Percentiles rank a stretch among this genome's conserved stretches.
These are phyloP conservation scores for Yueomyces sinensis DNA, from an alignment of 805 yeast species.

Conservation along the genomic window DNA sequence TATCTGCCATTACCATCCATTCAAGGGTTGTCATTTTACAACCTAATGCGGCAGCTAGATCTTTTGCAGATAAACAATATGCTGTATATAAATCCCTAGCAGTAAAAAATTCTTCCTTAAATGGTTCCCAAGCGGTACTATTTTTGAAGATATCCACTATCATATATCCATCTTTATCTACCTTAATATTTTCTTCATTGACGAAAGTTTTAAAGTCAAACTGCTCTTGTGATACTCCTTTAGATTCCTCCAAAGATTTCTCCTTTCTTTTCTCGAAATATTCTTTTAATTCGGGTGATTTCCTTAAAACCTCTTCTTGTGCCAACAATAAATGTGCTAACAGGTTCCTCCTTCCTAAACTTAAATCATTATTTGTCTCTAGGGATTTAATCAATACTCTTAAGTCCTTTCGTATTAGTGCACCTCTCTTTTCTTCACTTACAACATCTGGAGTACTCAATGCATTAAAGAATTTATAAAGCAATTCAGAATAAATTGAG, in stretches of 20 bases:
- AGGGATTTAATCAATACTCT: constrained; percentile 55
- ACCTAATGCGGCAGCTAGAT: constrained; percentile 44
- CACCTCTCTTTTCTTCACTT: constrained; percentile 31
- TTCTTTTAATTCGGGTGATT: constrained; percentile 25
- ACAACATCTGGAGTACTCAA: constrained; percentile 30
- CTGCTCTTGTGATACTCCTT: constrained; percentile 1
- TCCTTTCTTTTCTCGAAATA: constrained; percentile 23
- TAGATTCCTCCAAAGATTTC: constrained; percentile 6
- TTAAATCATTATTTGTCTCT: constrained; percentile 39
- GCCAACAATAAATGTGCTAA: constrained; percentile 53
- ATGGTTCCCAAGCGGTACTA: constrained; percentile 55
- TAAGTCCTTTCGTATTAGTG: constrained; percentile 54
- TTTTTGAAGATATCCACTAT: constrained; percentile 16
- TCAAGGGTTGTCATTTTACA: constrained; percentile 51
- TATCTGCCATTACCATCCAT: constrained; percentile 64
- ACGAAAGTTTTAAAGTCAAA: constrained; percentile 19
- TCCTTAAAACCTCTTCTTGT: constrained; percentile 44
- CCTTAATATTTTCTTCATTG: constrained; percentile 14
- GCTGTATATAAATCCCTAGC: constrained; percentile 69
- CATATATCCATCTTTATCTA: constrained; percentile 21
- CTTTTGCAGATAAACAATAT: constrained; percentile 55
- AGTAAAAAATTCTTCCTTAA: constrained; percentile 63
- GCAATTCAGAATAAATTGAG: constrained; percentile 52
- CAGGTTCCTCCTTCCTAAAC: constrained; percentile 40
- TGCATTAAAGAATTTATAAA: constrained; percentile 42